Evolutionary conservation across 2,329 filamentous ascomycete genomes (phyloP).

Genomic region (Fusarium tupiense): DNA sequence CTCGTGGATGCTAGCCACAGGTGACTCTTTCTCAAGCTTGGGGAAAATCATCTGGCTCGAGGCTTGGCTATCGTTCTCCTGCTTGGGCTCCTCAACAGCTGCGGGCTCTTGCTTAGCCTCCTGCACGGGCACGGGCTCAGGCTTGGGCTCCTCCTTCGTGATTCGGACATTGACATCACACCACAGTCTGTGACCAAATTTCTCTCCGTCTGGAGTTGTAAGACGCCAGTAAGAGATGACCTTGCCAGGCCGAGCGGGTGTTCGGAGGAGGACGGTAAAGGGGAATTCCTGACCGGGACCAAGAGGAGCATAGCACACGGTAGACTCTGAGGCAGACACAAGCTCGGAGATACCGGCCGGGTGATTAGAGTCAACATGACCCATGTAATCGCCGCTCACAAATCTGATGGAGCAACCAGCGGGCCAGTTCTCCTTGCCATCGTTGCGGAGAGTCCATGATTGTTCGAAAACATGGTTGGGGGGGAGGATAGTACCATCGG

Average conservation of each 20-base stretch:
- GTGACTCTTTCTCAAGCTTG: conserved; percentile 93
- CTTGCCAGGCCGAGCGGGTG: conserved; percentile 78
- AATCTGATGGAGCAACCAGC: conserved; percentile 90
- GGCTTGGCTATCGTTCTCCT: conserved; percentile 46
- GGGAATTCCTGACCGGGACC: conserved; percentile 77
- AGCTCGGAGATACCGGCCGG: conserved; percentile 83
- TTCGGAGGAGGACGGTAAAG: conserved; percentile 88
- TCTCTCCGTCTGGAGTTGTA: conserved; percentile 79
- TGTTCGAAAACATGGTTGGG: conserved; percentile 84
- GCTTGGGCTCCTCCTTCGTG: conserved; percentile 47
- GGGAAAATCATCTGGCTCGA: conserved; percentile 89
- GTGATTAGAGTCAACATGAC: conserved; percentile 82
- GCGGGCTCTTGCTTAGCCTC: conserved; percentile 40
- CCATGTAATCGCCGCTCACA: conserved; percentile 96
- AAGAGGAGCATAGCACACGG: conserved; percentile 74
- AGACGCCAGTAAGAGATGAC: conserved; percentile 97
- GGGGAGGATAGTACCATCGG: conserved; percentile 78
- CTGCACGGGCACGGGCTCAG: conserved; percentile 19
- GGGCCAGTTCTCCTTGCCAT: conserved; percentile 83
- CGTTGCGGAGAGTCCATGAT: conserved; percentile 91
- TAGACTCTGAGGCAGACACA: conserved; percentile 83
- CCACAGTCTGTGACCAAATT: conserved; percentile 95
- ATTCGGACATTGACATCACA: conserved; percentile 82
- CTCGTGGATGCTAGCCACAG: conserved; percentile 80
- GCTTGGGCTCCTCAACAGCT: conserved; percentile 42